Base-by-base conservation (phyloP, 129 eudicot species). In the Mikania micrantha region DNA sequence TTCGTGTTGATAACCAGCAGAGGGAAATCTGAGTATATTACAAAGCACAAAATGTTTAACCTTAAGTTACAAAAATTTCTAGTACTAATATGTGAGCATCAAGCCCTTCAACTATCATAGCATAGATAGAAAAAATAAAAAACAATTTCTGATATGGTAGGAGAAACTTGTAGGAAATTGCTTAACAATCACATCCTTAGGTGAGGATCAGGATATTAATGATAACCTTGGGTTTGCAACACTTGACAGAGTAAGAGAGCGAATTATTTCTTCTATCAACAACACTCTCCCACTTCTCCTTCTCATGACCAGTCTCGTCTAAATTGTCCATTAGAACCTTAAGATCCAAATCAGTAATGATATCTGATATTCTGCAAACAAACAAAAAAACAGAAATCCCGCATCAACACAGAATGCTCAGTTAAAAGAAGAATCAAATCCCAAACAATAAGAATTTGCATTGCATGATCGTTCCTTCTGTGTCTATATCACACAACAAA, bases 181-280 rank as follows among this genome's bases (percentile, higher is more conserved):
- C 48, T 61, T 34, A 61, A 34, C 44, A 34, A 66, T 2, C 35
- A 19, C 45, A 45, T 31, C 11, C 15, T 71, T 12, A 47, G 38
- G 27, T 27, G 52, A 39, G 42, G n/a, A n/a, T n/a, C n/a, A n/a
- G n/a, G 6, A 41, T 24, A 49, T 71, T 12, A 57, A 27, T 15
- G 34, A 49, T 59, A 49, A 91, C 98, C 96, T 92, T 84, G 10
- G 87, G 89, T 79, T 88, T 92, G 83, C 84, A 85, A 71, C 89
- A 88, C 77, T 92, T 85, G 35, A 87, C 98, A 68, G 50, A 66
- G 74, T 91, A 92, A 53, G 83, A 76, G 45, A 92, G 45, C 4
- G 64, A 70, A 78, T 61, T 54, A 40, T 53, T 83, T 52, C 80
- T 85, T 78, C 72, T 85, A 44, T 88, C 87, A 1, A 85, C 77